Evolutionary conservation across 306 rosid genomes (phyloP).

Genomic region (Quercus gilva): DNA sequence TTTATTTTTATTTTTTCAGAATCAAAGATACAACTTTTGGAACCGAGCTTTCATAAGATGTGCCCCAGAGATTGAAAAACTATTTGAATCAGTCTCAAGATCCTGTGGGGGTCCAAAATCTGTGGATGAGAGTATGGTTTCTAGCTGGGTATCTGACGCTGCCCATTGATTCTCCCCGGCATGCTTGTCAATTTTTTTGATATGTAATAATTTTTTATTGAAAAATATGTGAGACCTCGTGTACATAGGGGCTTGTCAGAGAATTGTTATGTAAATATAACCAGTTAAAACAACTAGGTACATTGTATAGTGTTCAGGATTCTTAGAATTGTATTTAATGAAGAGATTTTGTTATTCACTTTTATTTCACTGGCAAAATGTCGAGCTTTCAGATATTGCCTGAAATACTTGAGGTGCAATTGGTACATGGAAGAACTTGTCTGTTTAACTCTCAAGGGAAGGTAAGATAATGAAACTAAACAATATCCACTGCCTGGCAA

Average conservation of each 20-base stretch:
- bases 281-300: neutral
- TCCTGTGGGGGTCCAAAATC: slow-evolving; percentile 96
- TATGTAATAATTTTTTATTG: too few species aligned
- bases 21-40: slow-evolving; percentile 93
- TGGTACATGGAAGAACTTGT: neutral
- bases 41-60: slow-evolving; percentile 87
- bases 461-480: too few species aligned
- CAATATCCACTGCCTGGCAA: too few species aligned
- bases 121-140: slow-evolving; percentile 85
- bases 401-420: neutral
- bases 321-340: neutral
- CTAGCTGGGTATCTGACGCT: slow-evolving; percentile 76
- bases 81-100: slow-evolving; percentile 95
- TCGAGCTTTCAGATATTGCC: neutral
- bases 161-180: slow-evolving; percentile 33
- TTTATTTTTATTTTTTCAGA: slow-evolving; percentile 41
- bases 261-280: neutral
- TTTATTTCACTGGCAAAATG: neutral
- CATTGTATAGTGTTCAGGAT: neutral
- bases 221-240: too few species aligned
- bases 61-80: slow-evolving; percentile 94
- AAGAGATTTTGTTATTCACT: neutral
- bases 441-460: too few species aligned
- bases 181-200: neutral
- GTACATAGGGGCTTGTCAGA: neutral